These are phyloP conservation scores for Antrodiella citrinella DNA, from an alignment of 768 basidiomycete genomes.

Conservation along the genomic window DNA sequence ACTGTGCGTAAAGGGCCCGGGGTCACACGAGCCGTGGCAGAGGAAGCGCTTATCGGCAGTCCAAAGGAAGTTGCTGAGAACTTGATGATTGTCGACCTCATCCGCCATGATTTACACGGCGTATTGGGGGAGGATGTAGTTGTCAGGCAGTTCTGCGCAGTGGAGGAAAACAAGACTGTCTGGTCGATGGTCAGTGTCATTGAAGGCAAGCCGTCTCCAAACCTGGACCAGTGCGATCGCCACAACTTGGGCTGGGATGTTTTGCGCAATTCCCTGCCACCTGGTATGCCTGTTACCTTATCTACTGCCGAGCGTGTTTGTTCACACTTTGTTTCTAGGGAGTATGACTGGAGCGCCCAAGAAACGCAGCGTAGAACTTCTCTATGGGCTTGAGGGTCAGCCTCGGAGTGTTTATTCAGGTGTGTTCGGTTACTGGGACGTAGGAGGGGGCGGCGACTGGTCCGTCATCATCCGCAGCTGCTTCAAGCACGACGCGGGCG, in stretches of 20 bases:
- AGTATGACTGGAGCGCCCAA: conserved; percentile 99
- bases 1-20: conserved; percentile 69
- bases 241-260: conserved; percentile 69
- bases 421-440: conserved; percentile 87
- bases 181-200: conserved; percentile 96
- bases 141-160: conserved; percentile 76
- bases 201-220: conserved; percentile 42
- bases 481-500: conserved; percentile 52
- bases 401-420: conserved; percentile 84
- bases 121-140: conserved; percentile 76
- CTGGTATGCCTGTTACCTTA: conserved; percentile 41
- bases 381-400: conserved; percentile 67
- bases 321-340: conserved; percentile 35
- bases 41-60: conserved; percentile 52
- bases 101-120: conserved; percentile 84
- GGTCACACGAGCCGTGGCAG: conserved; percentile 58
- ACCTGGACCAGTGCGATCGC: conserved; percentile 21
- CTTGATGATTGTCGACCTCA: conserved; percentile 96
- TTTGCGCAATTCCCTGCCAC: conserved; percentile 72
- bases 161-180: conserved; percentile 91
- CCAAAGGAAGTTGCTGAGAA: conserved; percentile 94
- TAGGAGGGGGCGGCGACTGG: conserved; percentile 86
- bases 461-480: conserved; percentile 92
- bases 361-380: conserved; percentile 85
- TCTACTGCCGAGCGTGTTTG: background rate